Base-by-base conservation (phyloP, 495 filamentous ascomycete species). In the Aspergillus carlsbadensis region DNA sequence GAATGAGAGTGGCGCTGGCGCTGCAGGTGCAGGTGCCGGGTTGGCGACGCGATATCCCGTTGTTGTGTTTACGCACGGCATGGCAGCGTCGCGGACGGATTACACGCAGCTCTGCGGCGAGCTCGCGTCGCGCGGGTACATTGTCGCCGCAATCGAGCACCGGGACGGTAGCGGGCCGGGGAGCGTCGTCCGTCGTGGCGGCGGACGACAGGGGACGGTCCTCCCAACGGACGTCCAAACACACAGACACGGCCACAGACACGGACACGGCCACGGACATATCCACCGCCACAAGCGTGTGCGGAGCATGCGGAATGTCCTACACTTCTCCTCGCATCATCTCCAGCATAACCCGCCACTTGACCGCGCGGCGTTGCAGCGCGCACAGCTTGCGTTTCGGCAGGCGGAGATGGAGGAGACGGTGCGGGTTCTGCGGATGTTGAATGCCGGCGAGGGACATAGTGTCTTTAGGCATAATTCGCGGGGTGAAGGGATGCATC, bases 21-120 rank as follows among this genome's bases (percentile, higher is more conserved):
- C n/a, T n/a, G n/a, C n/a, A n/a, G n/a, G n/a, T n/a, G n/a, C n/a
- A n/a, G n/a, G n/a, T n/a, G n/a, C n/a, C n/a, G n/a, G n/a, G n/a
- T n/a, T n/a, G n/a, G n/a, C n/a, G n/a, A n/a, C 26, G 26, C 41
- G 41, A 18, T 43, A 43, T 22, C 41, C 41, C 2, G 41, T 43
- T 22, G 13, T 43, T 22, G 20, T 43, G 2, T 43, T 43, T 8
- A 43, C 17, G 5, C 41, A 43, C 22, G 41, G 41, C 18, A 24
- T 43, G 41, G 41, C 41, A 18, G 41, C 41, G 20, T 43, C 41
- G 6, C 41, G 41, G 41, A 43, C 41, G 41, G 41, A 43, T 43
- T 43, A 43, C 20, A 43, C 41, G 6, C 41, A 43, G 41, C 41
- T 43, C 11, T 43, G 41, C 13, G 41, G 41, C 20, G 41, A 43